Evolutionary conservation across 2,329 filamentous ascomycete species (phyloP), one percentile per base, ranked within the genome.

Genomic region (Stemphylium vesicarium): DNA sequence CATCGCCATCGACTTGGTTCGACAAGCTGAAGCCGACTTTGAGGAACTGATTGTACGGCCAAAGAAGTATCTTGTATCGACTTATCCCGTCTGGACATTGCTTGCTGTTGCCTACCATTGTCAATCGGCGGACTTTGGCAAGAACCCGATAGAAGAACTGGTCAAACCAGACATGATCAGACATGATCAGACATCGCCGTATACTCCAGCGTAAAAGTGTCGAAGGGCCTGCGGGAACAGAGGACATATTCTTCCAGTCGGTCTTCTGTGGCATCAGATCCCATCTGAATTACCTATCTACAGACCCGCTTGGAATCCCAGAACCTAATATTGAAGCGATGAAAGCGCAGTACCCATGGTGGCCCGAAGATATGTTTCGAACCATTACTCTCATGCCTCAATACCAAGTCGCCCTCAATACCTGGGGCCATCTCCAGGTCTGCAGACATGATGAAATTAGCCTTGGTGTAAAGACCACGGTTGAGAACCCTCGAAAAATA

Each of bases 1-100:
- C 31, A 48, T 45, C 15, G 52, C 56, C 16, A 52, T 56, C 7
- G 38, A 49, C 11, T 43, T 59, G 15, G 53, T 38, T 15, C 47
- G 42, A 29, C 36, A 36, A 32, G 37, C 52, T 4, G 56, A 59
- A 31, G 46, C 52, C 2, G 29, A 59, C 24, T 52, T 39, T 9
- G 37, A 39, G 18, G 18, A 51, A 12, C 11, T 42, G 15, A 43
- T 56, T 22, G 39, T 31, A 11, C 53, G 56, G 7, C 48, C 53
- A n/a, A 45, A 44, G 33, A 52, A 52, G 35, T 59, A 52, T 13
- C 39, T 48, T 7, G 29, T 11, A 5, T 8, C 26, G 0, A 6
- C 9, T 18, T 56, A 40, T 31, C 43, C 49, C 11, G 38, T 40
- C 13, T 47, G 42, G 49, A 56, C 33, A 16, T 15, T 46, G 2